Evolutionary conservation across 2,329 filamentous ascomycete genomes (phyloP).

Genomic region (Thielaviopsis euricoi): DNA sequence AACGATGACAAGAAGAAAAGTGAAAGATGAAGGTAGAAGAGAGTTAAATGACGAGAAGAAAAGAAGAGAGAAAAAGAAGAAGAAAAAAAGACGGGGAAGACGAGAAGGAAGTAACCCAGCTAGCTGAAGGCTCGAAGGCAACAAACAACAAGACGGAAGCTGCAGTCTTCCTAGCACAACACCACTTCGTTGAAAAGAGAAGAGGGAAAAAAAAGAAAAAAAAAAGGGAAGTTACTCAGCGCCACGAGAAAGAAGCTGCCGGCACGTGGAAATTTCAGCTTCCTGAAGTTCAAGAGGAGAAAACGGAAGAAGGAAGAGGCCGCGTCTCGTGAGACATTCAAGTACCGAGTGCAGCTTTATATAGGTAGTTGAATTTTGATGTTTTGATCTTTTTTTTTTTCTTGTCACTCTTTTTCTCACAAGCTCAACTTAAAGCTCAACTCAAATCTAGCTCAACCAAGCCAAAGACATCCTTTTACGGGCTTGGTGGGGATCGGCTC

Average conservation of each 20-base stretch:
- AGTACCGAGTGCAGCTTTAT: neutral
- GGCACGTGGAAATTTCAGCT: neutral
- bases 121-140: neutral
- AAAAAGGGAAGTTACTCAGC: neutral
- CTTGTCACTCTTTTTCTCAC: no score
- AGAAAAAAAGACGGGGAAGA: neutral
- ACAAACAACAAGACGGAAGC: neutral
- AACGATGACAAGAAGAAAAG: neutral
- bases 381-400: no score
- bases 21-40: neutral
- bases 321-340: neutral
- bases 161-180: neutral
- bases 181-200: no score
- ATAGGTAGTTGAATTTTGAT: no score
- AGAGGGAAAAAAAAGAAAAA: neutral
- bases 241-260: neutral
- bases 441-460: no score
- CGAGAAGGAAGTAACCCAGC: neutral
- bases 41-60: neutral
- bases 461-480: no score
- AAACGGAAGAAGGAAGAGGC: neutral
- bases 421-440: no score
- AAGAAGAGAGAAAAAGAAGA: neutral
- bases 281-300: neutral
- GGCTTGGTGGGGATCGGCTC: no score